A percentile compares a stretch with the other conserved stretches of the same genome.
Conservation (phyloP, 495 filamentous ascomycete genomes). For the Lichenothelia convexa region DNA sequence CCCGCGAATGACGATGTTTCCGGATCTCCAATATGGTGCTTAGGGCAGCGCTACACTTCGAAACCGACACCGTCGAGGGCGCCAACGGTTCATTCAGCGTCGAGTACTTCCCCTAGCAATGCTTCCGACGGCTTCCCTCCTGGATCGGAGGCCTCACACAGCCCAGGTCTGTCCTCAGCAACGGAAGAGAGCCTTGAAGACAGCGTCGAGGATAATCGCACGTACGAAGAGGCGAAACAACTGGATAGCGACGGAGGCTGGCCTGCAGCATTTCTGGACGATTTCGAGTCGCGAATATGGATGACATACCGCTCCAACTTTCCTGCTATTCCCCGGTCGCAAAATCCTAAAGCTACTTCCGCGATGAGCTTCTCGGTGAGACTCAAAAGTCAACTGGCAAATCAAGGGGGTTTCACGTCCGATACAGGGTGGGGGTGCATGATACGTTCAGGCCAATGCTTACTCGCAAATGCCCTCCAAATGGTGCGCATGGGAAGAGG, state of each 20-base stretch:
- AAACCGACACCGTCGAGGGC: constrained; percentile 6
- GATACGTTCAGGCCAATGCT: constrained; percentile 89
- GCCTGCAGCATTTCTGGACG: constrained; percentile 72
- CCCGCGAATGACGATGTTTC: constrained; percentile 66
- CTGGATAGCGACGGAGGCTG: constrained; percentile 40
- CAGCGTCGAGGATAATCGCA: constrained; percentile 21
- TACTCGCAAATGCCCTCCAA: constrained; percentile 70
- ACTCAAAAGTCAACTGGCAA: constrained; percentile 57
- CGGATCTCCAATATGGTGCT: constrained; percentile 64
- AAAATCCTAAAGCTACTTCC: constrained; percentile 48
- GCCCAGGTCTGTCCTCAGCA: constrained; percentile 2
- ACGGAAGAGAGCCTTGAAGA: constrained; percentile 3
- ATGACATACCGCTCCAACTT: constrained; percentile 92
- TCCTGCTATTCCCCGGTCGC: constrained; percentile 56
- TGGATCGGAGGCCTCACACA: constrained; percentile 7
- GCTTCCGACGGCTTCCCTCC: neutral
- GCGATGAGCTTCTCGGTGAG: constrained; percentile 74
- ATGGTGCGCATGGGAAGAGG: constrained; percentile 62
- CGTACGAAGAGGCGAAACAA: constrained; percentile 18
- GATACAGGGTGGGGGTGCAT: constrained; percentile 98
- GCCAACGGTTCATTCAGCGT: constrained; percentile 7
- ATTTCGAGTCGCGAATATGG: constrained; percentile 90
- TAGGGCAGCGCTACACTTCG: constrained; percentile 54
- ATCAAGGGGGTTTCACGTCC: constrained; percentile 69
- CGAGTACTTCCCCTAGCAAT: constrained; percentile 3